Evolutionary conservation across 2,329 filamentous ascomycete genomes (phyloP).

Genomic region (Botryotinia narcissicola): DNA sequence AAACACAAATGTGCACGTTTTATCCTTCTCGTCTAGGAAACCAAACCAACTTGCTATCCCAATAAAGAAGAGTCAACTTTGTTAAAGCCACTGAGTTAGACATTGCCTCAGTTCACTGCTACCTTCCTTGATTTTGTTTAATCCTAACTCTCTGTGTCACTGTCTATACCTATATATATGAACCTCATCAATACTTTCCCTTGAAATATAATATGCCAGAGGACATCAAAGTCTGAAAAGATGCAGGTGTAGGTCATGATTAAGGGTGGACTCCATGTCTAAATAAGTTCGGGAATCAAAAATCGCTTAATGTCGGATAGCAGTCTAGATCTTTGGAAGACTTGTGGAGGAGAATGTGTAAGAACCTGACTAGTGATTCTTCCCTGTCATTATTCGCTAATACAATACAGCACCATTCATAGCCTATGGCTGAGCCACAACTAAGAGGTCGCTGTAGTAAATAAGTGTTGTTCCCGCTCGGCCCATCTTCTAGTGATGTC

Average conservation of each 20-base stretch:
- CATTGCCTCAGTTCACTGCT: background rate
- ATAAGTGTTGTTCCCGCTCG: background rate
- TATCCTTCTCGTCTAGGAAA: background rate
- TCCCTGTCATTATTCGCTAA: no score
- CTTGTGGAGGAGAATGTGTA: background rate
- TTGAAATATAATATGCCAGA: background rate
- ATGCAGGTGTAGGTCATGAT: background rate
- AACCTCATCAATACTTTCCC: background rate
- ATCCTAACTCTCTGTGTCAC: background rate
- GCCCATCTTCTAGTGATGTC: background rate
- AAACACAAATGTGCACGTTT: background rate
- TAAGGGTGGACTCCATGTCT: background rate
- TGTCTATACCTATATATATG: background rate
- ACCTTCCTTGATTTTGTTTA: background rate
- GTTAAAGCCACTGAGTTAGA: background rate
- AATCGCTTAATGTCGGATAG: background rate
- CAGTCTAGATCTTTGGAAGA: background rate
- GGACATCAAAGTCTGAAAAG: no score
- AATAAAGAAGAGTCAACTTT: background rate
- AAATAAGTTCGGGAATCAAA: background rate
- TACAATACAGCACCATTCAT: background rate
- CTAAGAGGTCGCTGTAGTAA: background rate
- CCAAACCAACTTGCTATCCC: background rate
- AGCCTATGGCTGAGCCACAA: background rate
- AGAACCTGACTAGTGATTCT: no score